phyloP scores from a whole-genome alignment of 306 rosid genomes.

The Chamaecrista fasciculata region DNA sequence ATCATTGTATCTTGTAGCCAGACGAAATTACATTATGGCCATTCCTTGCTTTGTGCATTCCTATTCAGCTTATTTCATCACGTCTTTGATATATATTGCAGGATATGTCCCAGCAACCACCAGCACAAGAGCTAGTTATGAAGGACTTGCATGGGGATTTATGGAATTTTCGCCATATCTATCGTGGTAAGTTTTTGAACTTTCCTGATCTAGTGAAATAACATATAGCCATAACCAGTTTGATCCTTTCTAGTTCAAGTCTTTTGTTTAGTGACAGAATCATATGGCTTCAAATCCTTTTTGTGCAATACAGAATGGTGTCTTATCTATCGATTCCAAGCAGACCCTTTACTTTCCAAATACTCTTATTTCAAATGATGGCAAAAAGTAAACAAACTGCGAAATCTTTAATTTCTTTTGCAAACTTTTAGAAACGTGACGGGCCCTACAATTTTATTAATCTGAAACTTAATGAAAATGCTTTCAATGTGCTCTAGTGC shows the following conservation, averaged over 20 bases:
- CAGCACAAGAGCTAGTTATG: constrained; percentile 53
- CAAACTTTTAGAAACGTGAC: not conserved
- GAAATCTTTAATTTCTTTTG: not conserved
- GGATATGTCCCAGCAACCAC: constrained; percentile 59
- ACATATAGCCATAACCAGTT: not conserved
- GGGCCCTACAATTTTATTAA: not conserved
- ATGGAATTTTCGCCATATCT: constrained; percentile 73
- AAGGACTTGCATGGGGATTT: constrained; percentile 68
- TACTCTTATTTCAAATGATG: not conserved
- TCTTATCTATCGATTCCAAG: not conserved
- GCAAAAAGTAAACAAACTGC: not conserved
- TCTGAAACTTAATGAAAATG: not conserved
- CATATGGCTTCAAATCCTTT: not conserved
- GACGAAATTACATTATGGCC: not conserved
- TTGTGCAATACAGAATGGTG: not conserved
- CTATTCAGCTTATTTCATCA: constrained; percentile 5
- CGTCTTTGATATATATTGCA: constrained; percentile 38
- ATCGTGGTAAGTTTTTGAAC: constrained; percentile 42
- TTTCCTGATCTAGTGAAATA: constrained; percentile 6
- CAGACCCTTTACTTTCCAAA: not conserved
- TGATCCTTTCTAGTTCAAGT: not conserved
- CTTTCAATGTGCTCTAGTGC: not conserved
- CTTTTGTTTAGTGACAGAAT: not conserved
- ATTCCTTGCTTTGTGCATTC: not conserved
- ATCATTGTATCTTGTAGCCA: not conserved